Evolutionary conservation across 495 filamentous ascomycete species (phyloP).

Genomic region (Talaromyces stipitatus): DNA sequence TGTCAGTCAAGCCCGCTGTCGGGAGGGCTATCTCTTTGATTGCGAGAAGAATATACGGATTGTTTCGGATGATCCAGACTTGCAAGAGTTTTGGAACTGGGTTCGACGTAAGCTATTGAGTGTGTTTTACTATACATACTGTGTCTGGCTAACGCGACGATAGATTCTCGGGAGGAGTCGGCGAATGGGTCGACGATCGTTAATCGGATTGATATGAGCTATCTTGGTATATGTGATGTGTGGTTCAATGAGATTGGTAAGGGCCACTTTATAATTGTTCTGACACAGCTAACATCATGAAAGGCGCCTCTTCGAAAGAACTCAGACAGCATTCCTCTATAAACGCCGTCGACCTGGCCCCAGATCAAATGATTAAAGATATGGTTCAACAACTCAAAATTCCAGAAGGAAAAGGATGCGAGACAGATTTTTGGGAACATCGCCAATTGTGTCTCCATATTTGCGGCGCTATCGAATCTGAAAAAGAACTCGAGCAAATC

Average conservation of each 20-base stretch:
- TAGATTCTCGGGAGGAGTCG: constrained; percentile 60
- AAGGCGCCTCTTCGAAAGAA: neutral
- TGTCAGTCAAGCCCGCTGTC: constrained; percentile 45
- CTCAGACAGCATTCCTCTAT: neutral
- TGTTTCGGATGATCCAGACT: constrained; percentile 61
- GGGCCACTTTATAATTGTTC: constrained; percentile 4
- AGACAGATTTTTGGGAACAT: constrained; percentile 64
- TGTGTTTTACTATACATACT: neutral
- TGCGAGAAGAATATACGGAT: constrained; percentile 59
- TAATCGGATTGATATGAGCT: constrained; percentile 72
- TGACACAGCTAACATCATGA: neutral
- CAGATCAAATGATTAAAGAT: constrained; percentile 33
- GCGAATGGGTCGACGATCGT: constrained; percentile 64
- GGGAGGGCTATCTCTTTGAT: constrained; percentile 75
- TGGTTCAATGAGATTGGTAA: constrained; percentile 72
- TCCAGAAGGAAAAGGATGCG: constrained; percentile 38
- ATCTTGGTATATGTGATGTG: constrained; percentile 70
- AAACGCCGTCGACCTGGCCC: constrained; percentile 4
- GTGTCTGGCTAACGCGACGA: constrained; percentile 13
- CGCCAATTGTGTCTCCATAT: constrained; percentile 72
- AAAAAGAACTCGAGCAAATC: constrained; percentile 53
- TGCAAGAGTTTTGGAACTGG: constrained; percentile 75
- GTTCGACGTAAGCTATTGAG: constrained; percentile 47
- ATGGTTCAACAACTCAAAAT: constrained; percentile 41
- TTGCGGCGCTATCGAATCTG: constrained; percentile 61